Conservation (phyloP, 176 grass and related monocot species). For the Panicum miliaceum region DNA sequence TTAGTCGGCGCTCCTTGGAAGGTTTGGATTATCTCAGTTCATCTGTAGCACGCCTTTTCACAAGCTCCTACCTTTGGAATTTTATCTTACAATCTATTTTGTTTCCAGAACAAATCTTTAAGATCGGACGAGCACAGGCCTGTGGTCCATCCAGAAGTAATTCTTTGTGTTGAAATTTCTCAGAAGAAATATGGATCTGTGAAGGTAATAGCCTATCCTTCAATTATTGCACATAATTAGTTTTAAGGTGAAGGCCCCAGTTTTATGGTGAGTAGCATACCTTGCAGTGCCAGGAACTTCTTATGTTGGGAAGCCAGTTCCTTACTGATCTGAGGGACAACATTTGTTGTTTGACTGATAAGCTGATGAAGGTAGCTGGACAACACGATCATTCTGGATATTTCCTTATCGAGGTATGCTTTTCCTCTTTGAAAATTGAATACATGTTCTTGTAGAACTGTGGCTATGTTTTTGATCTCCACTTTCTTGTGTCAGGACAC, state of each 20-base stretch:
- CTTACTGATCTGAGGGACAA: constrained; percentile 80
- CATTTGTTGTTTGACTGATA: constrained; percentile 87
- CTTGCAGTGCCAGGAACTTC: constrained; percentile 90
- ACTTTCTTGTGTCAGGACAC: constrained; percentile 71
- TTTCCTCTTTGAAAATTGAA: constrained; percentile 5
- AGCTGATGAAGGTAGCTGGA: constrained; percentile 70
- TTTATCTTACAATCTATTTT: constrained; percentile 29
- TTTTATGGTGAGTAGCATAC: constrained; percentile 36
- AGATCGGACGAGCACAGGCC: constrained; percentile 62
- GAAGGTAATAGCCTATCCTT: constrained; percentile 47
- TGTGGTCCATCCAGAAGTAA: constrained; percentile 73
- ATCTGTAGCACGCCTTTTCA: constrained; percentile 33
- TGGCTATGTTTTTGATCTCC: neutral
- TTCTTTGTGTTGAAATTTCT: constrained; percentile 92
- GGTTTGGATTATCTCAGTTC: constrained; percentile 43
- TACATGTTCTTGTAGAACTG: neutral
- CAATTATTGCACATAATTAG: neutral
- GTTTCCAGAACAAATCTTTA: constrained; percentile 52
- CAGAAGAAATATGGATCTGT: constrained; percentile 48
- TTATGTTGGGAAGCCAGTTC: constrained; percentile 82
- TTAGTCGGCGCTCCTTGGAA: constrained; percentile 63
- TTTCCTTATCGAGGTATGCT: constrained; percentile 87
- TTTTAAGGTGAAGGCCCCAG: constrained; percentile 21
- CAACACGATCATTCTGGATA: constrained; percentile 66
- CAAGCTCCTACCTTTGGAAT: neutral